Base-by-base conservation (phyloP, 257 asterid genomes). In the Nicotiana noctiflora region DNA sequence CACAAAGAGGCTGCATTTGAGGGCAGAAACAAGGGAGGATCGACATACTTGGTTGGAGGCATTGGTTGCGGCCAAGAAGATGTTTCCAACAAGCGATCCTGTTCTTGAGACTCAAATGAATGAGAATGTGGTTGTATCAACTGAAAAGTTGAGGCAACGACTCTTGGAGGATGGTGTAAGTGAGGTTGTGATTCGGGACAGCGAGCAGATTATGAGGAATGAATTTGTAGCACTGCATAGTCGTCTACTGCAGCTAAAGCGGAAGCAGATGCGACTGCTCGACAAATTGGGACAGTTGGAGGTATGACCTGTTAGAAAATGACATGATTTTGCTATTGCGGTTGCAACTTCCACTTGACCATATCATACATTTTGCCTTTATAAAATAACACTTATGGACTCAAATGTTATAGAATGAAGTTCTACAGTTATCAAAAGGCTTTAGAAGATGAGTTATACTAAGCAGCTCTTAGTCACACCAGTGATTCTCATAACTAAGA, bases 201-300 rank as follows among this genome's bases (percentile, higher is more conserved):
- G 84, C 27, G 84, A 83, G 76, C 81, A 83, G 74, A 83, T 83
- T 27, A 83, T 83, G 84, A 80, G 78, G 59, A 75, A 34, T 80
- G 86, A 80, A 72, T 83, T 80, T 57, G 34, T 59, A 61, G 79
- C 46, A 31, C 56, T 78, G 82, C 81, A 76, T 32, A 75, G 52
- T 62, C 79, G 67, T n/a, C 62, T 83, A 32, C 61, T 80, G 55
- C 84, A 51, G 74, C 82, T 80, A 53, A 83, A 80, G 83, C 84
- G 66, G 52, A 81, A 83, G 51, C 84, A 83, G 56, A 32, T 81
- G 34, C 66, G 53, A 18, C 82, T 83, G 37, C 55, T 80, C 40
- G 84, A 80, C 21, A 80, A 81, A 32, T 56, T 83, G 81, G 84
- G 86, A 10, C 86, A 83, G n/a, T 75, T 83, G 68, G 86, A 83